Evolutionary conservation across 352 stramenopile genomes (phyloP), one percentile per base, ranked within the genome.

Genomic region (Halophytophthora batemanensis): DNA sequence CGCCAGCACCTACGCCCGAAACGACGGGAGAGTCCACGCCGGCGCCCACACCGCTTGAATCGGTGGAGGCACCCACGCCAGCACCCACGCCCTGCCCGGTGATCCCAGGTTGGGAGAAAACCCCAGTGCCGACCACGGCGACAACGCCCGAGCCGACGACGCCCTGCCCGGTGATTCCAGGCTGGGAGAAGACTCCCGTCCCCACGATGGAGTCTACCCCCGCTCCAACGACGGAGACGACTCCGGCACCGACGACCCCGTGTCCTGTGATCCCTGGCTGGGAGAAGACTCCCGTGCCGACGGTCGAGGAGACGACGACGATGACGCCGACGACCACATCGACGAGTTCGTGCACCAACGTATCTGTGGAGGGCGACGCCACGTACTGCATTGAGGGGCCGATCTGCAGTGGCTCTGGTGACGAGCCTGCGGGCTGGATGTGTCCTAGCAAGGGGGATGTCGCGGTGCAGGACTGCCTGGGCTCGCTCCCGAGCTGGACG

Each of bases 361-460:
- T 86, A 14, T 76, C 61, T 23, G 76, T 89, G 10, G 61, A 80
- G n/a, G 56, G 68, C 7, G 76, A 87, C 36, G 78, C 76, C 12
- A 87, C 78, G 2, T 87, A 81, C 58, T 85, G 74, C 56, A 71
- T 82, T 31, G 18, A 46, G 10, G 78, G 71, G 10, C 34, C 60
- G 6, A 64, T 85, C 23, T 89, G 78, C 56, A 76, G 64, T 22
- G 78, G 78, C 22, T 31, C 60, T 1, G 77, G 70, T 8, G 42
- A 55, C 13, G 17, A 46, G 6, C 71, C 74, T 8, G 61, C 53
- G 6, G 76, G 78, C 3, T 29, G 42, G 18, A 58, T 61, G 13
- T 89, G 78, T 41, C 78, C 78, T 3, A 64, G 65, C 34, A 63
- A 65, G 41, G 78, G 78, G n/a, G 68, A 71, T 36, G 54, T 79